Conservation (phyloP, 140 eudicot species). For the Anethum foeniculum region DNA sequence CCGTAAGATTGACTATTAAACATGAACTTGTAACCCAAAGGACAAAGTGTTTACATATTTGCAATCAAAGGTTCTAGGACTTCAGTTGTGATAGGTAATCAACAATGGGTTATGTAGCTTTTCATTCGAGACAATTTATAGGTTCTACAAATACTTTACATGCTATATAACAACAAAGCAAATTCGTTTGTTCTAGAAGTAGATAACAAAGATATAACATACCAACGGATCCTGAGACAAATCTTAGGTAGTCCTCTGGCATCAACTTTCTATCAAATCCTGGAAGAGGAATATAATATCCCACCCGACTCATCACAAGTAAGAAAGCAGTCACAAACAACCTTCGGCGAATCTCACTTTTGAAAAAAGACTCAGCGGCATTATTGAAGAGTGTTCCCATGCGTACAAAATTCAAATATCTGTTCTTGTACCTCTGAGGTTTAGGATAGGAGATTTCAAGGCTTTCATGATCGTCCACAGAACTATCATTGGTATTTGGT, state of each 20-base stretch:
- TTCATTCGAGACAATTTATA: not conserved
- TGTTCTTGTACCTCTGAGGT: constrained; percentile 46
- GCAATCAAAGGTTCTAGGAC: not conserved
- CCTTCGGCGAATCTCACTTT: constrained; percentile 93
- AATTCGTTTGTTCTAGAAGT: not conserved
- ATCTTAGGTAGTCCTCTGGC: constrained; percentile 83
- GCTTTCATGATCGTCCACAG: constrained; percentile 13
- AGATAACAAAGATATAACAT: constrained; percentile 11
- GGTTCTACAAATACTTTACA: not conserved
- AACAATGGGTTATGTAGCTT: not conserved
- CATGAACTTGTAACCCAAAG: not conserved
- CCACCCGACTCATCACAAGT: constrained; percentile 75
- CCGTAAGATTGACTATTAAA: not conserved
- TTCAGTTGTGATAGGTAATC: not conserved
- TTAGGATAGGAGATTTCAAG: constrained; percentile 25
- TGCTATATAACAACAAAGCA: not conserved
- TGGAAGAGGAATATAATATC: constrained; percentile 90
- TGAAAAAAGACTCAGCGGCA: constrained; percentile 79
- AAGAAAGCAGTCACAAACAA: constrained; percentile 75
- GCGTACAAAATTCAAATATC: constrained; percentile 59
- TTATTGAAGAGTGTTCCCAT: constrained; percentile 57
- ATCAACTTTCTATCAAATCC: constrained; percentile 92
- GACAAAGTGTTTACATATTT: not conserved
- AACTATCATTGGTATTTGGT: constrained; percentile 20
- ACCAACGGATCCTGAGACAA: constrained; percentile 81